A percentile compares a stretch with the other conserved stretches of the same genome.
Evolutionary conservation across 495 filamentous ascomycete genomes (phyloP).

Genomic region (Cercophora sp.): DNA sequence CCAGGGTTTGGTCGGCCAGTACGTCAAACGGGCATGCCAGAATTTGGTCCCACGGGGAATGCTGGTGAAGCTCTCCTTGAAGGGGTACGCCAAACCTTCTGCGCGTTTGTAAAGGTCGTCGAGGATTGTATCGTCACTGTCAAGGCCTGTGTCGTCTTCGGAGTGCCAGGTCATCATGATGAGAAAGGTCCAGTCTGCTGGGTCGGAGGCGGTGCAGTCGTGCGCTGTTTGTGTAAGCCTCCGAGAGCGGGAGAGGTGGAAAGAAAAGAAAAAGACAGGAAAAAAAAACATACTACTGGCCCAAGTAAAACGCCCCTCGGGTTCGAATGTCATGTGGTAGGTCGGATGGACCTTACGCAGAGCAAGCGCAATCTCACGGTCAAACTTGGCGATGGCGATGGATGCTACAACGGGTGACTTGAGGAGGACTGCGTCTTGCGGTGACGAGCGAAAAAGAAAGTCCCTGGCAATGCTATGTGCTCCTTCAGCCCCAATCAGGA

Average conservation of each 20-base stretch:
- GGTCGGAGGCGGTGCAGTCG: slow-evolving; percentile 15
- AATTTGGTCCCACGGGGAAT: slow-evolving; percentile 17
- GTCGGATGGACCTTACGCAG: slow-evolving; percentile 25
- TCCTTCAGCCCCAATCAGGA: slow-evolving; percentile 43
- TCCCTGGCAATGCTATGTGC: slow-evolving; percentile 37
- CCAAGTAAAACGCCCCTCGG: slow-evolving; percentile 25
- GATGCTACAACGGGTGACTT: slow-evolving; percentile 12
- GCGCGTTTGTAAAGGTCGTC: slow-evolving; percentile 8
- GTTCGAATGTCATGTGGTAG: slow-evolving; percentile 27
- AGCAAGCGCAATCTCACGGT: slow-evolving; percentile 19
- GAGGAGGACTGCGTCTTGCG: slow-evolving; percentile 22
- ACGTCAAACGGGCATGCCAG: slow-evolving; percentile 17
- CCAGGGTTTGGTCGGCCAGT: slow-evolving; percentile 35
- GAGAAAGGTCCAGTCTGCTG: slow-evolving; percentile 23
- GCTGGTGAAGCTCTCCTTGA: slow-evolving; percentile 15
- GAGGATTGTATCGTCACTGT: slow-evolving; percentile 7
- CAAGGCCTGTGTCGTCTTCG: slow-evolving; percentile 10
- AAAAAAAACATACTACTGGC: slow-evolving; percentile 15
- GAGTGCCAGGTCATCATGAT: slow-evolving; percentile 19
- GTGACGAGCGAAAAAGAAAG: slow-evolving; percentile 27
- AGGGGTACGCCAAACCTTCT: slow-evolving; percentile 16
- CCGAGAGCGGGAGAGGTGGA: not conserved
- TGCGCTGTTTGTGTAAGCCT: slow-evolving; percentile 11
- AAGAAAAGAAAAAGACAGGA: not conserved
- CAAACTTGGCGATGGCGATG: slow-evolving; percentile 12